These are phyloP conservation scores for Umbelopsis sp. DNA, from an alignment of 371 early-diverging fungal genomes.

Conservation along the genomic window DNA sequence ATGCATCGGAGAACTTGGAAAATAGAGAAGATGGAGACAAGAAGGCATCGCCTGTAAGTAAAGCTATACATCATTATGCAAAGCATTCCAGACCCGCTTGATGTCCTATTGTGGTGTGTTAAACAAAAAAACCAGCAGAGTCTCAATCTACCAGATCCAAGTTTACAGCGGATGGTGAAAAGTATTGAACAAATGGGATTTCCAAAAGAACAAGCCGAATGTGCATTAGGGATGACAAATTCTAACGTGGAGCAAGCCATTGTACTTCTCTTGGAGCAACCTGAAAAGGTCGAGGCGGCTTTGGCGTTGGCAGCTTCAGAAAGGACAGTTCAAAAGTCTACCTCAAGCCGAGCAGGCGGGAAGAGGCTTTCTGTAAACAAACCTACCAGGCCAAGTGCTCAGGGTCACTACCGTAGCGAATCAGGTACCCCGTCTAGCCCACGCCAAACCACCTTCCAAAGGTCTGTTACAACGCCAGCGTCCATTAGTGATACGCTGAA, in stretches of 20 bases:
- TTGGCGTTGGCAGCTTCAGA: constrained; percentile 29
- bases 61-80: background rate
- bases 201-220: constrained; percentile 61
- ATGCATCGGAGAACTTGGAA: background rate
- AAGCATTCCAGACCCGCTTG: too few species aligned
- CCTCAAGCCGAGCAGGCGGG: background rate
- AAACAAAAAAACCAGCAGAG: background rate
- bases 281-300: constrained; percentile 52
- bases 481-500: constrained; percentile 4
- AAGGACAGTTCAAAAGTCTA: constrained; percentile 22
- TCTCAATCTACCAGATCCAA: constrained; percentile 25
- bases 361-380: constrained; percentile 28
- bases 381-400: constrained; percentile 27
- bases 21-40: constrained; percentile 6
- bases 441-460: background rate
- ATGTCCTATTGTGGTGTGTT: too few species aligned
- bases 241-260: constrained; percentile 66
- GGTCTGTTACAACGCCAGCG: background rate
- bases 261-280: constrained; percentile 63
- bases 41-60: constrained; percentile 20
- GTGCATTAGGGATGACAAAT: constrained; percentile 61
- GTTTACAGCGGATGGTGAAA: constrained; percentile 42
- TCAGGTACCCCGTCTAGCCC: background rate
- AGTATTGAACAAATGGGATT: constrained; percentile 77
- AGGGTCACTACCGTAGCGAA: constrained; percentile 22